Percentiles rank a stretch among this genome's conserved stretches.
Conservation (phyloP, 2,329 filamentous ascomycete genomes). For the Neofusicoccum parvum region DNA sequence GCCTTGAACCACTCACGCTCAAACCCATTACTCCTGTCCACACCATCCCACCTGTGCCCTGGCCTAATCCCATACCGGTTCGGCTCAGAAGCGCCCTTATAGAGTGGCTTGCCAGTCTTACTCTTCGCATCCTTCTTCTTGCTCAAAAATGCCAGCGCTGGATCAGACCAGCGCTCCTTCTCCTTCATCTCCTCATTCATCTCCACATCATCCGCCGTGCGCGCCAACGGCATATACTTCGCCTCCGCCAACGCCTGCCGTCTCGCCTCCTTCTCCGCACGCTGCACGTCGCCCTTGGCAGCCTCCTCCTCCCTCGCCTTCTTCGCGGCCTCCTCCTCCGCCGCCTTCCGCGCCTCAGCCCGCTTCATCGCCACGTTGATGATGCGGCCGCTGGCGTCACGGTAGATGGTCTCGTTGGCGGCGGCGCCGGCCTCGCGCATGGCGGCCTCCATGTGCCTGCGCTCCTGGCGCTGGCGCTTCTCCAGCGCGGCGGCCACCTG, state of each 20-base stretch:
- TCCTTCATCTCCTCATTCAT: constrained; percentile 83
- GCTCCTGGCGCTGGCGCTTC: constrained; percentile 67
- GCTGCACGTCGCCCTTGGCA: constrained; percentile 83
- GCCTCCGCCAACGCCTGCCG: constrained; percentile 76
- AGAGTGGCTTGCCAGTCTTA: constrained; percentile 64
- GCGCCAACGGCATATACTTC: constrained; percentile 76
- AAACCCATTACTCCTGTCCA: constrained; percentile 91
- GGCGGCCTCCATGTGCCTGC: constrained; percentile 49
- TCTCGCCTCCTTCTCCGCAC: constrained; percentile 64
- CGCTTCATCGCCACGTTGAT: constrained; percentile 91
- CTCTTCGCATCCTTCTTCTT: constrained; percentile 51
- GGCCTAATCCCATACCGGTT: constrained; percentile 94
- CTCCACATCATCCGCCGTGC: constrained; percentile 79
- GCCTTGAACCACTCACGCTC: constrained; percentile 92
- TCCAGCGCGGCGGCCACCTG: constrained; percentile 63
- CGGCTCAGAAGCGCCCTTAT: constrained; percentile 77
- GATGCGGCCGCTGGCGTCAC: constrained; percentile 90
- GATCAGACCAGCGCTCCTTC: constrained; percentile 86
- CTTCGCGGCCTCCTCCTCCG: constrained; percentile 68
- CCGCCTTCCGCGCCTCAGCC: constrained; percentile 79
- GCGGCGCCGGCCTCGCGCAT: constrained; percentile 48
- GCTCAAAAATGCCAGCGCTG: constrained; percentile 70
- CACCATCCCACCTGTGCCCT: constrained; percentile 94
- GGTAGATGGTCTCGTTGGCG: constrained; percentile 79
- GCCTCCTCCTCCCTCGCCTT: constrained; percentile 68